Conservation (phyloP, 805 yeast species). For the Cyberlindnera xylosilytica region DNA sequence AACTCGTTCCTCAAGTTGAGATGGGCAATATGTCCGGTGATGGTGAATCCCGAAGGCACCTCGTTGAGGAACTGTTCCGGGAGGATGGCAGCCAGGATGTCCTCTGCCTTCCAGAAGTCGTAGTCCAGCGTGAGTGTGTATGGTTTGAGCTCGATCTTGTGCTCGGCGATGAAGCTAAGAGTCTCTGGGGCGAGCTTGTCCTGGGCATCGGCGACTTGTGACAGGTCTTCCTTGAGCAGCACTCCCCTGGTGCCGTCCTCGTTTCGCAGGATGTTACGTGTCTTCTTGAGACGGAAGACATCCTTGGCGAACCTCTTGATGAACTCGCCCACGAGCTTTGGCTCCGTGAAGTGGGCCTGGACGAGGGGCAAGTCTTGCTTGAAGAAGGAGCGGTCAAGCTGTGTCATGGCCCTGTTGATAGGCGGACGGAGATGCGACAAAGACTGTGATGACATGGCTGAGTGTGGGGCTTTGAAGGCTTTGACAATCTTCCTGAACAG, state of each 20-base stretch:
- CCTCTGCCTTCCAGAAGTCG: slow-evolving; percentile 86
- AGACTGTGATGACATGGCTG: slow-evolving; percentile 6
- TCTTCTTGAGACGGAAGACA: slow-evolving; percentile 64
- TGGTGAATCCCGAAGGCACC: slow-evolving; percentile 86
- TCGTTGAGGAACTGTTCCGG: slow-evolving; percentile 71
- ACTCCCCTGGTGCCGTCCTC: slow-evolving; percentile 39
- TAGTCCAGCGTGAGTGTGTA: slow-evolving; percentile 62
- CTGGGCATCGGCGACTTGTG: slow-evolving; percentile 35
- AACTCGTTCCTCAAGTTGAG: slow-evolving; percentile 80
- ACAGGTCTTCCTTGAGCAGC: slow-evolving; percentile 52
- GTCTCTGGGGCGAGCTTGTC: slow-evolving; percentile 41
- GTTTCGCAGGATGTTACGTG: slow-evolving; percentile 62
- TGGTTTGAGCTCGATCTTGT: slow-evolving; percentile 45
- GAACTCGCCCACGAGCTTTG: slow-evolving; percentile 45
- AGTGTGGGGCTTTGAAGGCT: neutral
- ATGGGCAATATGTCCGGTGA: slow-evolving; percentile 95
- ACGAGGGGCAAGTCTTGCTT: slow-evolving; percentile 52
- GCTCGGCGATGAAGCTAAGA: slow-evolving; percentile 42
- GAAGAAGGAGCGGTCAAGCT: slow-evolving; percentile 67
- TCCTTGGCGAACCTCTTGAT: slow-evolving; percentile 57
- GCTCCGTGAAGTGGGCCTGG: slow-evolving; percentile 69
- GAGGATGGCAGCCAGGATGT: slow-evolving; percentile 69
- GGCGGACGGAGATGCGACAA: slow-evolving; percentile 51
- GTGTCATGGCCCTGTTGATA: slow-evolving; percentile 57
- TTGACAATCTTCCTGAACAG: neutral